phyloP scores from a whole-genome alignment of 139 green algal genomes.

The Chlamydomonas schloesseri region DNA sequence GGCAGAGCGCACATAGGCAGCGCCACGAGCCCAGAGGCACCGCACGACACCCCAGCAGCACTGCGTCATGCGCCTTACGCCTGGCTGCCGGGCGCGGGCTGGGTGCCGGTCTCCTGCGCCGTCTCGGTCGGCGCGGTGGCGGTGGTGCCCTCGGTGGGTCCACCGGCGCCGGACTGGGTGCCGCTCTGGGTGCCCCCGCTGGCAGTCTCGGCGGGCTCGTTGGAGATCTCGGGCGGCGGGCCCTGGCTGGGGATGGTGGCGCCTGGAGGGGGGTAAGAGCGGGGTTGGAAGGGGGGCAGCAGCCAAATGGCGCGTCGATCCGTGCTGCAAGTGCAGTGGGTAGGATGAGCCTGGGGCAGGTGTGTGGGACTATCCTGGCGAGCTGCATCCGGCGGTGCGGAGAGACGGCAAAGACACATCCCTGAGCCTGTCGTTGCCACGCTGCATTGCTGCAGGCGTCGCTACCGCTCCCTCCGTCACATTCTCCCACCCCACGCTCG shows the following conservation, averaged over 20 bases:
- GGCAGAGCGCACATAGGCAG: no score
- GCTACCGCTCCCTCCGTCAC: no score
- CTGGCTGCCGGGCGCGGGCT: not conserved
- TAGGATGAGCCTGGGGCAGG: not conserved
- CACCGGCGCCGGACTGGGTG: not conserved
- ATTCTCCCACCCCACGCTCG: no score
- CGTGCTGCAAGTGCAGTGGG: no score
- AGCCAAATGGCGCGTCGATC: no score
- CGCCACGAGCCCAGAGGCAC: no score
- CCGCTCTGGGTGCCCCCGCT: not conserved
- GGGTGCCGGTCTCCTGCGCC: not conserved
- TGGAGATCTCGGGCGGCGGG: not conserved
- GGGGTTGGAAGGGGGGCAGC: not conserved
- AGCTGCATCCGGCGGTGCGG: no score
- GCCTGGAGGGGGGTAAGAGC: not conserved
- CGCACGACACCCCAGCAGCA: not conserved
- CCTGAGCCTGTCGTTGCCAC: no score
- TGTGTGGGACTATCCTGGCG: no score
- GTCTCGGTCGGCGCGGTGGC: not conserved
- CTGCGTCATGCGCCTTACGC: not conserved
- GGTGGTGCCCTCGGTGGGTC: not conserved
- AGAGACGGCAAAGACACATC: no score
- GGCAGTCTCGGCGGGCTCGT: not conserved
- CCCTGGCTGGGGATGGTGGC: slow-evolving; percentile 26
- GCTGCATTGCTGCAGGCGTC: no score